Conservation (phyloP, 1,284 basidiomycete genomes). For the Trichosporon coremiiforme region DNA sequence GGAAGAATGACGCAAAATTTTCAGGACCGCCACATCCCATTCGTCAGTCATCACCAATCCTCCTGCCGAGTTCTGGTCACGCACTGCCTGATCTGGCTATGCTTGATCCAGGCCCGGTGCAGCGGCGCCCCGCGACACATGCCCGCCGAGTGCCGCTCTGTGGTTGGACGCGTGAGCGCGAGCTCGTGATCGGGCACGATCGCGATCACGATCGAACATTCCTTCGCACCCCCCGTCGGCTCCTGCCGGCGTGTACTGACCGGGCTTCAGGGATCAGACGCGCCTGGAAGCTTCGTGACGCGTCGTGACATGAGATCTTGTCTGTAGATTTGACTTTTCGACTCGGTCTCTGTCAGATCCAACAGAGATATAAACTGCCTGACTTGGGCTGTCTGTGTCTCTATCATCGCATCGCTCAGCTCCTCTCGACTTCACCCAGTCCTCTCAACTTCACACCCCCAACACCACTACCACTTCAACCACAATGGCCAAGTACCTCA, state of each 20-base stretch:
- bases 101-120: not conserved
- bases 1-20: not conserved
- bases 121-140: slow-evolving; percentile 16
- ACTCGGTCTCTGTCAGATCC: not conserved
- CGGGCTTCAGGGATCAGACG: not conserved
- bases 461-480: not conserved
- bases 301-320: not conserved
- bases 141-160: not conserved
- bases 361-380: not conserved
- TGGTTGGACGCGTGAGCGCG: not conserved
- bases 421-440: not conserved
- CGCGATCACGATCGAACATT: slow-evolving; percentile 18
- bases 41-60: not conserved
- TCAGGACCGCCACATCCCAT: not conserved
- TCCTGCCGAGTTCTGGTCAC: not conserved
- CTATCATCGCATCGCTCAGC: not conserved
- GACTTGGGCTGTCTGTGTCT: not conserved
- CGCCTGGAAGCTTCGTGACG: slow-evolving; percentile 13
- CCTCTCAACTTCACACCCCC: not conserved
- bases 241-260: not conserved
- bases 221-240: slow-evolving; percentile 9
- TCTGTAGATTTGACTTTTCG: slow-evolving; percentile 4
- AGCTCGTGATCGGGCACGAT: slow-evolving; percentile 1
- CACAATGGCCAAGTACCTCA: slow-evolving; percentile 19
- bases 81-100: not conserved